Evolutionary conservation across 1,284 basidiomycete genomes (phyloP), one percentile per base, ranked within the genome.

Genomic region (Fistulinella staudtii): DNA sequence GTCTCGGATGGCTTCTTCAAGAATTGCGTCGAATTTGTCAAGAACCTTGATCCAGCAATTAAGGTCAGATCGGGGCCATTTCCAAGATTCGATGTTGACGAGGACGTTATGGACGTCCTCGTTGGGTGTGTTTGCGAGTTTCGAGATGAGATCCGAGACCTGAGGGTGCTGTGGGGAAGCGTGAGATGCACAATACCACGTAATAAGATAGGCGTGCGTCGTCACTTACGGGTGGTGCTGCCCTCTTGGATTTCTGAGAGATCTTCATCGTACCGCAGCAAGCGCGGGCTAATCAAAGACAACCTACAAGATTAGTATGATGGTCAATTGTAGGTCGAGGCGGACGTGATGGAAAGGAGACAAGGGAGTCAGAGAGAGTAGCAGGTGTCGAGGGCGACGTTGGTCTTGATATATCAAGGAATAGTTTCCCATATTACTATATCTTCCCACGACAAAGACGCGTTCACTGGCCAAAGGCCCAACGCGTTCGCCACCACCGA

Each of bases 31-130:
- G 65, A 99, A 95, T 64, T 90, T 89, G 74, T 99, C 95, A 39
- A 99, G 81, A 46, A 94, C 89, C 59, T 85, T 85, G 59, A 92
- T 85, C 96, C 96, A 99, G 46, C 90, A 86, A 70, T 97, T 93
- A 48, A 99, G 78, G 74, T 99, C 96, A 46, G 93, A 95, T 53
- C 96, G 81, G 22, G 94, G 92, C 87, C 92, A 99, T 67, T 80
- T 85, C 96, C 96, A 99, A 14, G 72, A 66, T 54, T 85, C 79
- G 55, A 90, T 83, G 52, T 76, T 67, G 34, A 74, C 68, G 36
- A 93, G 73, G 46, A 81, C 74, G 46, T 77, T 70, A 2, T 80
- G 68, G 15, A 92, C 69, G 54, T 86, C 77, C 40, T 88, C 78
- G 46, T 79, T 80, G 6, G 79, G 69, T 5, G 81, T 82, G 49